Percentiles rank a stretch among this genome's conserved stretches.
These are phyloP conservation scores for Lanmaoa rubissima DNA, from an alignment of 768 basidiomycete species.

Conservation along the genomic window DNA sequence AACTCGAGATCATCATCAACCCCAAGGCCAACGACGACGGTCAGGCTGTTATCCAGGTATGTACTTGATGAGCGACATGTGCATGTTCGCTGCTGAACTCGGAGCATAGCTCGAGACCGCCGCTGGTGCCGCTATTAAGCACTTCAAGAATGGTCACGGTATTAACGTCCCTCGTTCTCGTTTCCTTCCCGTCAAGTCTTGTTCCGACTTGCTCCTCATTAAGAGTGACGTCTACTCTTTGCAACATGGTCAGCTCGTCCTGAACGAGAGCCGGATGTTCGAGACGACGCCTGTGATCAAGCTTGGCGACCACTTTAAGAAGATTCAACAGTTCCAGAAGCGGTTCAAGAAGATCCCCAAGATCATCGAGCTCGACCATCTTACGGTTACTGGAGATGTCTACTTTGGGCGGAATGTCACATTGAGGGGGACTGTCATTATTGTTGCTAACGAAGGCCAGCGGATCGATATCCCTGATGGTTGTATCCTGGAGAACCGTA, in stretches of 20 bases:
- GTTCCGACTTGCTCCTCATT: conserved; percentile 63
- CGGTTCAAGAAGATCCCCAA: conserved; percentile 75
- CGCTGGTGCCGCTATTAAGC: conserved; percentile 73
- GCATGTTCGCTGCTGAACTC: neutral
- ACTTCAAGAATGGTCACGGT: conserved; percentile 63
- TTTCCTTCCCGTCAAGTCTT: conserved; percentile 66
- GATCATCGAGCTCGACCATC: conserved; percentile 71
- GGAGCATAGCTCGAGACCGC: conserved; percentile 62
- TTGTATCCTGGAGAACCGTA: conserved; percentile 66
- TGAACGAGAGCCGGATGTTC: conserved; percentile 60
- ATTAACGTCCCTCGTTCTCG: conserved; percentile 72
- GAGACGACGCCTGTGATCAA: conserved; percentile 69
- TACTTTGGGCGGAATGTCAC: conserved; percentile 65
- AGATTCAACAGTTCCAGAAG: conserved; percentile 68
- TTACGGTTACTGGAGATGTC: conserved; percentile 70
- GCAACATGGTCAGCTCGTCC: conserved; percentile 64
- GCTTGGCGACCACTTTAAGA: conserved; percentile 77
- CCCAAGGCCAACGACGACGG: conserved; percentile 68
- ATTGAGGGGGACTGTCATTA: conserved; percentile 64
- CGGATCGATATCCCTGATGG: conserved; percentile 77
- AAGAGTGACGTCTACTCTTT: conserved; percentile 70
- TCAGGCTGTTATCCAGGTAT: conserved; percentile 62
- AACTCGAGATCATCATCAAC: conserved; percentile 81
- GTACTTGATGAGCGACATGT: neutral
- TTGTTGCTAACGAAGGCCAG: conserved; percentile 77